Evolutionary conservation across 345 rosid genomes (phyloP).

Genomic region (Eutrema japonicum): DNA sequence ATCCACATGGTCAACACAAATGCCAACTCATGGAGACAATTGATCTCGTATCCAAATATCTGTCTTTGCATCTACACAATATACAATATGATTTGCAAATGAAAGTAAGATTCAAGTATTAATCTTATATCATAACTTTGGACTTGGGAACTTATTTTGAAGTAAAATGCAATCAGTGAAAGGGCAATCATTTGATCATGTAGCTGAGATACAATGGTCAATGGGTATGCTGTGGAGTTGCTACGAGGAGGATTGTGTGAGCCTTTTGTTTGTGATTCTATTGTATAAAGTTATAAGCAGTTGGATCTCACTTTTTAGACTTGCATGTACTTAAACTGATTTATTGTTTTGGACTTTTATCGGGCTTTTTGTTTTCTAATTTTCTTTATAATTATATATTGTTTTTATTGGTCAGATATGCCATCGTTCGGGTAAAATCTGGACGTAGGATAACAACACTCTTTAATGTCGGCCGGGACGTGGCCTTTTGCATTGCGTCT

Average conservation of each 20-base stretch:
- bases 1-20: conserved; percentile 29
- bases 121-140: background rate
- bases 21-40: conserved; percentile 24
- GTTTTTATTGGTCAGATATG: conserved; percentile 15
- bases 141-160: background rate
- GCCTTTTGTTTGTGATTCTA: conserved; percentile 17
- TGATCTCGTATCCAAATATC: background rate
- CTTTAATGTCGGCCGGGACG: conserved; percentile 27
- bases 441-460: conserved; percentile 10
- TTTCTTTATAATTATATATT: too few relatives aligned
- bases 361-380: too few relatives aligned
- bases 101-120: background rate
- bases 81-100: background rate
- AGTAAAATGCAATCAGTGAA: background rate
- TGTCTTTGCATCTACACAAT: background rate
- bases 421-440: conserved; percentile 25
- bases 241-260: conserved; percentile 36
- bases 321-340: conserved; percentile 1
- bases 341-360: background rate
- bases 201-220: conserved; percentile 17
- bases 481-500: conserved; percentile 19
- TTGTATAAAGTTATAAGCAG: conserved; percentile 27
- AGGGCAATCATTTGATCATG: background rate
- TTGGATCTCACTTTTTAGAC: conserved; percentile 33
- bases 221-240: conserved; percentile 29